Base-by-base conservation (phyloP, 225 moss, liverwort and hornwort genomes). In the Pseudisothecium myosuroides region DNA sequence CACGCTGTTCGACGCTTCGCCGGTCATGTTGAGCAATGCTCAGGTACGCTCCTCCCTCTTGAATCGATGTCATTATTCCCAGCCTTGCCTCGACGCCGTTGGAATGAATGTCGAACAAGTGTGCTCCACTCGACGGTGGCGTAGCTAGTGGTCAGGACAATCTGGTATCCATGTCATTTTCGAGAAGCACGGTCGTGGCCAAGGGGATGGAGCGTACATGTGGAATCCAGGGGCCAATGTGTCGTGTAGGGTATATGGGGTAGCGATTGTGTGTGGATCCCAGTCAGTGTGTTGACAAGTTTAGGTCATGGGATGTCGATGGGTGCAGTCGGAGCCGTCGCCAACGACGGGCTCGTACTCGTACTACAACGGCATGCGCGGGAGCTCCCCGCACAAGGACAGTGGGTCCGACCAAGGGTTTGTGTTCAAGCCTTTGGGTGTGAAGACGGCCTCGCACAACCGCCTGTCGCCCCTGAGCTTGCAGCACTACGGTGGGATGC, bases 311-410 rank as follows among this genome's bases (percentile, higher is more conserved):
- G 80, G 79, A 67, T 58, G 66, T 50, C n/a, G 85, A 31, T 86
- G 77, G 36, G 50, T 72, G 95, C 93, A 95, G 95, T 95, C 96
- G 29, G 96, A 97, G 95, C 96, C 96, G 4, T 98, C 98, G 55
- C 96, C 98, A 37, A 98, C 97, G 17, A 97, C 97, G 29, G 98
- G 98, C 37, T 93, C 94, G 37, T 97, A 96, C 23, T 89, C 93
- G 5, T 96, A 58, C 72, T 91, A 88, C 69, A 87, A 56, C 37
- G 92, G 91, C 73, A 58, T 93, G 86, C 87, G 91, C 14, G 90
- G 61, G 26, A 21, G 17, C 45, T 21, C 77, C 5, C 45, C 66
- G 22, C 82, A 67, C 18, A 95, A 95, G 88, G 94, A 95, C 86
- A 92, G 82, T 59, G 87, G 78, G 34, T 86, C 88, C 27, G 96